Conservation (phyloP, 1,139 yeast species). For the Magnusiomyces clavatus region DNA sequence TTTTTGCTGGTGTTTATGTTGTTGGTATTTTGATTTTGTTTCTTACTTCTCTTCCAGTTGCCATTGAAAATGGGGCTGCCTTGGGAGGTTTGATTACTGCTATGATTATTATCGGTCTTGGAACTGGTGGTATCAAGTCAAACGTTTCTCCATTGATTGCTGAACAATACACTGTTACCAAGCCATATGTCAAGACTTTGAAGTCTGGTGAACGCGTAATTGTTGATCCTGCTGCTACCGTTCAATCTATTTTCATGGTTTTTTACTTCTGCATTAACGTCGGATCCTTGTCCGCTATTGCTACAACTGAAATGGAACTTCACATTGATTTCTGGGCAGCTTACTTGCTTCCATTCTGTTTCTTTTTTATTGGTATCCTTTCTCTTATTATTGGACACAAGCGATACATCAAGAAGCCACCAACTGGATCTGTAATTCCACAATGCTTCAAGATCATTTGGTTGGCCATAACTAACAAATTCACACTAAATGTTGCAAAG, state of each 20-base stretch:
- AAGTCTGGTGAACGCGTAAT: conserved; percentile 61
- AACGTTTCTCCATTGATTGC: conserved; percentile 74
- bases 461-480: conserved; percentile 43
- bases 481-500: conserved; percentile 46
- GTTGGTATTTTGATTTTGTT: conserved; percentile 56
- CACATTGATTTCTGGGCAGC: conserved; percentile 74
- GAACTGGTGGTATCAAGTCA: conserved; percentile 49
- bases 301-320: conserved; percentile 67
- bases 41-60: conserved; percentile 62
- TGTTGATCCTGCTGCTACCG: conserved; percentile 61
- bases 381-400: conserved; percentile 52
- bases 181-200: conserved; percentile 51
- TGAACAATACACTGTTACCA: conserved; percentile 56
- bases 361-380: conserved; percentile 51
- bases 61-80: conserved; percentile 42
- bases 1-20: conserved; percentile 52
- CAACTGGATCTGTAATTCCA: conserved; percentile 55
- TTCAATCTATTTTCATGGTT: conserved; percentile 66
- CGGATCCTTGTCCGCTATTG: conserved; percentile 72
- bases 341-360: conserved; percentile 56
- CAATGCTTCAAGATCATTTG: conserved; percentile 45
- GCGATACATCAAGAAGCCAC: conserved; percentile 51
- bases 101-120: conserved; percentile 44
- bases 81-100: conserved; percentile 49
- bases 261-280: conserved; percentile 77